These are phyloP conservation scores for Theileria parva DNA, from an alignment of 169 alveolate species.

Conservation along the genomic window DNA sequence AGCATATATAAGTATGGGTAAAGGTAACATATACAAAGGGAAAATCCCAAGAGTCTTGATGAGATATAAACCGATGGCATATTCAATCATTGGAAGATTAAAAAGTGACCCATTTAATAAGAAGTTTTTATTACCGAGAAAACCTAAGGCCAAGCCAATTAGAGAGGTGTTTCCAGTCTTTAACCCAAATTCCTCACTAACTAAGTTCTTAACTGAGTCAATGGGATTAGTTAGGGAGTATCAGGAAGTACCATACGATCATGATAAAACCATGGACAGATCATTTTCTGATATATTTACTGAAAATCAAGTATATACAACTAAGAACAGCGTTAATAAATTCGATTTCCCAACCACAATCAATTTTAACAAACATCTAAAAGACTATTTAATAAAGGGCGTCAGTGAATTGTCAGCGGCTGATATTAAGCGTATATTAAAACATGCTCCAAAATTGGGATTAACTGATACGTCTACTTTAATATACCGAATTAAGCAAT, in stretches of 20 bases:
- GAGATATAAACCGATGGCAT: constrained; percentile 43
- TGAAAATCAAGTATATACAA: constrained; percentile 40
- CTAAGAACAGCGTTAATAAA: constrained; percentile 57
- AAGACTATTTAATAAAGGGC: constrained; percentile 20
- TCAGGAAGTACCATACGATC: constrained; percentile 37
- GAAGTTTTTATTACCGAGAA: constrained; percentile 52
- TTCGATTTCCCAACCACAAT: constrained; percentile 48
- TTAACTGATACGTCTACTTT: constrained; percentile 26
- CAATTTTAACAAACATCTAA: constrained; percentile 20
- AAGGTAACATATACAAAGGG: neutral
- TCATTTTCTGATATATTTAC: constrained; percentile 50
- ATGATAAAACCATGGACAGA: constrained; percentile 59
- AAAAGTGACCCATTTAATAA: constrained; percentile 53
- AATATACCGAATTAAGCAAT: constrained; percentile 23
- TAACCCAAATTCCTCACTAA: constrained; percentile 30
- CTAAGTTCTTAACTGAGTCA: constrained; percentile 20
- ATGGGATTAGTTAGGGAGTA: neutral
- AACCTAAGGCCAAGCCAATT: constrained; percentile 33
- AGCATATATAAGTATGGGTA: constrained; percentile 2
- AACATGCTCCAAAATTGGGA: constrained; percentile 17
- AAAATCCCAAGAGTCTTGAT: neutral
- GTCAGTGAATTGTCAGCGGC: neutral
- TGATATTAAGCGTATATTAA: constrained; percentile 46
- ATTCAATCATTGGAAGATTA: constrained; percentile 47
- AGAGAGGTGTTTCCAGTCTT: constrained; percentile 43